phyloP scores from a whole-genome alignment of 768 basidiomycete species.

The Hericium coralloides region DNA sequence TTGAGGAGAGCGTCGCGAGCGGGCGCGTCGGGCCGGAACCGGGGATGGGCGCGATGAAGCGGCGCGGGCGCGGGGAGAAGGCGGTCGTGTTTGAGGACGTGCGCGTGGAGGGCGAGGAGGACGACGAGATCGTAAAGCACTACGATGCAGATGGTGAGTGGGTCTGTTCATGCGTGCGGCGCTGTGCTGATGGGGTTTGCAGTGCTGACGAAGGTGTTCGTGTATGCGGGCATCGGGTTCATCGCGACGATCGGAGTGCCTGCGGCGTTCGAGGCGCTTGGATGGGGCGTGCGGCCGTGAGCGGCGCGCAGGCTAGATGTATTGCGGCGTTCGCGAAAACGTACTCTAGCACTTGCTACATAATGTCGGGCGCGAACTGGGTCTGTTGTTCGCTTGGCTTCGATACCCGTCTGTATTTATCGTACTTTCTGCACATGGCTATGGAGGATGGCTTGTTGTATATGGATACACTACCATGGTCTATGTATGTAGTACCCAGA shows the following conservation, averaged over 20 bases:
- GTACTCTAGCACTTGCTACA: too few relatives aligned
- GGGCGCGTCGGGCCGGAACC: conserved; percentile 35
- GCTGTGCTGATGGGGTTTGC: not conserved
- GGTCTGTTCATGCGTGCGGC: not conserved
- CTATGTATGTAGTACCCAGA: too few relatives aligned
- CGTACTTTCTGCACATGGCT: too few relatives aligned
- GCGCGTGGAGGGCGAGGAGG: conserved; percentile 12
- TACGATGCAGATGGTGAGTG: conserved; percentile 81
- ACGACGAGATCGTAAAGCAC: conserved; percentile 46
- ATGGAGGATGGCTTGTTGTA: too few relatives aligned
- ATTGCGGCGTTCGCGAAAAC: too few relatives aligned
- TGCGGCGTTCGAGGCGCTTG: conserved; percentile 55
- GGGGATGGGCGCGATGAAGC: conserved; percentile 23
- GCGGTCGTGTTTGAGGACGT: conserved; percentile 4
- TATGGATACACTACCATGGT: too few relatives aligned
- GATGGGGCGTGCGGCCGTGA: conserved; percentile 44
- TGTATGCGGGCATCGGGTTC: conserved; percentile 80
- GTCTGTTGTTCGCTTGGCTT: too few relatives aligned
- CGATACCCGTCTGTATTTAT: too few relatives aligned
- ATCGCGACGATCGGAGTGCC: conserved; percentile 57
- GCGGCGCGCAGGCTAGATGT: too few relatives aligned
- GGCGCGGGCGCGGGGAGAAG: conserved; percentile 12
- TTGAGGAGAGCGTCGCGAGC: conserved; percentile 20
- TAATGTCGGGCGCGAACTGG: too few relatives aligned
- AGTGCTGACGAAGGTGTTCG: conserved; percentile 87